Evolutionary conservation across 495 filamentous ascomycete genomes (phyloP).

Genomic region (Cladorrhinum samala): DNA sequence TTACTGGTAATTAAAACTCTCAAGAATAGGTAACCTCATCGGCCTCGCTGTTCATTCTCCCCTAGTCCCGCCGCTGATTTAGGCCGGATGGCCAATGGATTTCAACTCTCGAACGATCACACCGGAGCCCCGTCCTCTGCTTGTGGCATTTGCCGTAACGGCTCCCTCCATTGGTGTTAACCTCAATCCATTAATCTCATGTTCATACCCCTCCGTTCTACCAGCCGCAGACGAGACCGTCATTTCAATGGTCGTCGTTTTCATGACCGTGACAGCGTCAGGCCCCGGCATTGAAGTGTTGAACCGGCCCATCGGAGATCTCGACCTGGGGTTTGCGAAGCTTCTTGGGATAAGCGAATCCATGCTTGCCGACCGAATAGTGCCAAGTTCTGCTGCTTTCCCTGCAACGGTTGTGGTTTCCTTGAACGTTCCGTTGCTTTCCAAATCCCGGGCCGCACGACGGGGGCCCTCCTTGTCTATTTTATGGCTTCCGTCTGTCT

Average conservation of each 20-base stretch:
- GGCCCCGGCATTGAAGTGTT: neutral
- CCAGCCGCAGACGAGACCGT: conserved; percentile 12
- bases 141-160: conserved; percentile 24
- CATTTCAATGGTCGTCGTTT: conserved; percentile 27
- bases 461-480: neutral
- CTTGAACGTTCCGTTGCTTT: neutral
- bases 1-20: too few species aligned
- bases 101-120: conserved; percentile 49
- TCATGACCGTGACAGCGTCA: conserved; percentile 11
- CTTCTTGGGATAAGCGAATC: conserved; percentile 22
- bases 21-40: too few species aligned
- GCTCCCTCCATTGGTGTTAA: conserved; percentile 1
- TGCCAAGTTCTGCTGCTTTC: neutral
- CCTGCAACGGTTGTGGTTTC: neutral
- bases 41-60: neutral
- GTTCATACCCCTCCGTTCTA: neutral
- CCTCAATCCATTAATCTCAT: neutral
- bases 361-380: conserved; percentile 10
- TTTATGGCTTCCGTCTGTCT: neutral
- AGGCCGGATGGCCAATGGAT: too few species aligned
- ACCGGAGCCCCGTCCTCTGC: conserved; percentile 39
- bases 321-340: neutral
- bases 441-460: neutral
- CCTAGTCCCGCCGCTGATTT: conserved; percentile 8
- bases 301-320: neutral